Conservation (phyloP, 108 stramenopile species). For the Discostella stelligeroides region DNA sequence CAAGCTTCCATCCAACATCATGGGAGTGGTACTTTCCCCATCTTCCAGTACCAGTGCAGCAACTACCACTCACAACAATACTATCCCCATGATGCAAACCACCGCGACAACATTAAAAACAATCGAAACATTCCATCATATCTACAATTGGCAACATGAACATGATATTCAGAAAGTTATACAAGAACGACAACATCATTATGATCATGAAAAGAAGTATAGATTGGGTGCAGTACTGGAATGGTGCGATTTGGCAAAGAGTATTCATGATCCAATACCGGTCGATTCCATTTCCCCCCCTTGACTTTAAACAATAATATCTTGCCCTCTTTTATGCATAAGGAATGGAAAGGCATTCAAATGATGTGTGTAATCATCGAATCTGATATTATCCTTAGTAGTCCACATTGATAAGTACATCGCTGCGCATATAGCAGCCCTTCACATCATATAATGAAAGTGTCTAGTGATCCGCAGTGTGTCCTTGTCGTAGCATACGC, state of each 20-base stretch:
- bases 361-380: no score
- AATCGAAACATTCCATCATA: slow-evolving; percentile 26
- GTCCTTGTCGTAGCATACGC: no score
- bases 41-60: not conserved
- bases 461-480: no score
- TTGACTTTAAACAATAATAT: no score
- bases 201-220: slow-evolving; percentile 26
- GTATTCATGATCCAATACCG: slow-evolving; percentile 5
- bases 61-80: slow-evolving; percentile 11
- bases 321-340: no score
- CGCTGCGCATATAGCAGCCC: no score
- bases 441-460: no score
- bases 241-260: slow-evolving; percentile 38
- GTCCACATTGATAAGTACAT: no score
- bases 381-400: no score
- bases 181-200: not conserved
- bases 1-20: slow-evolving; percentile 22
- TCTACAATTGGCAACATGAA: slow-evolving; percentile 47
- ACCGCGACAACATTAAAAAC: no score
- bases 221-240: slow-evolving; percentile 37
- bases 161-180: slow-evolving; percentile 29
- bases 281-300: not conserved
- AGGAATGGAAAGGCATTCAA: not conserved
- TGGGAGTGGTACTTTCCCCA: slow-evolving; percentile 23
- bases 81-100: no score